A percentile compares a stretch with the other conserved stretches of the same genome.
Evolutionary conservation across 768 basidiomycete genomes (phyloP).

Genomic region (Brasilioporus rufonigricans): DNA sequence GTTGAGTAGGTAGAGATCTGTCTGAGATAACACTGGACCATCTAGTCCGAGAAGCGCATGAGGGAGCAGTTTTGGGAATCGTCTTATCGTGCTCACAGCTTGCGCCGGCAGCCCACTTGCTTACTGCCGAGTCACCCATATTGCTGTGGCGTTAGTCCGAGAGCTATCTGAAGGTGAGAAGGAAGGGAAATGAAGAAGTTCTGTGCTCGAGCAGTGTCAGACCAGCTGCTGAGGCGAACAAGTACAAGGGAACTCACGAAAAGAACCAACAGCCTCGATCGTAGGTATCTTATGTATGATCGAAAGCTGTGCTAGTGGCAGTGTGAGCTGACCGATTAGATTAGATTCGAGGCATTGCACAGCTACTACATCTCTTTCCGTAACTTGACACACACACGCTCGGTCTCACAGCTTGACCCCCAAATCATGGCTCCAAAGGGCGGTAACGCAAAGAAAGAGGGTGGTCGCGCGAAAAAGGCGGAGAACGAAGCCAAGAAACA

Average conservation of each 20-base stretch:
- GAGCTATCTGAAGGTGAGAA: background rate
- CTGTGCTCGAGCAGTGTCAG: background rate
- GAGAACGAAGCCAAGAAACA: constrained; percentile 86
- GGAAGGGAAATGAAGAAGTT: background rate
- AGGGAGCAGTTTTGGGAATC: background rate
- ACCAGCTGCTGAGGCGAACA: too few relatives aligned
- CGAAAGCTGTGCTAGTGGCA: constrained; percentile 25
- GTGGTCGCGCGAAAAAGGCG: constrained; percentile 86
- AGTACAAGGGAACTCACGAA: background rate
- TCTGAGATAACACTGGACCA: constrained; percentile 76
- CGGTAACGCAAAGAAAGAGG: constrained; percentile 89
- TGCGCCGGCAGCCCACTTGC: constrained; percentile 36
- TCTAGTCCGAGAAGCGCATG: constrained; percentile 39
- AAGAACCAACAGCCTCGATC: background rate
- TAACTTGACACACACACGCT: background rate
- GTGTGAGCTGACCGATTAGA: constrained; percentile 22
- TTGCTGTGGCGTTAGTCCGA: constrained; percentile 1
- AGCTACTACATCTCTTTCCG: constrained; percentile 1
- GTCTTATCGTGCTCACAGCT: constrained; percentile 31
- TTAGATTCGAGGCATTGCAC: constrained; percentile 22
- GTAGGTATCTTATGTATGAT: constrained; percentile 6
- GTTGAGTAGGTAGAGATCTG: constrained; percentile 76
- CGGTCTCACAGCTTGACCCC: constrained; percentile 6
- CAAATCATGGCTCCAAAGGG: constrained; percentile 78
- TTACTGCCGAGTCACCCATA: constrained; percentile 31